Conservation (phyloP, 2,329 filamentous ascomycete species). For the Sordariomycetes sp. region DNA sequence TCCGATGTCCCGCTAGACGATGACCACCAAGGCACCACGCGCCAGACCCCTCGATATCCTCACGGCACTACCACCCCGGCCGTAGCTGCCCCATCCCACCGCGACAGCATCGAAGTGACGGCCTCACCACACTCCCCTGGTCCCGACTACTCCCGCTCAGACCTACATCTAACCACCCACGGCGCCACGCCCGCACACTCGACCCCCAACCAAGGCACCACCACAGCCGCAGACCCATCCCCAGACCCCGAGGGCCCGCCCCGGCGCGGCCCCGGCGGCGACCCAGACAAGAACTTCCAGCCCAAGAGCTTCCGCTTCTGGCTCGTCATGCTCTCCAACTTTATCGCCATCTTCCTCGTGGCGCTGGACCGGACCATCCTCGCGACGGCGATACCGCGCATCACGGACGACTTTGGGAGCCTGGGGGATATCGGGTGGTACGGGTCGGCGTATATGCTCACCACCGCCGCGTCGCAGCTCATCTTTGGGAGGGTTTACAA, state of each 20-base stretch:
- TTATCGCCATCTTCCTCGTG: constrained; percentile 41
- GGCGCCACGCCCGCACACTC: background rate
- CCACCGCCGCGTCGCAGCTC: constrained; percentile 38
- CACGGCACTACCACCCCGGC: background rate
- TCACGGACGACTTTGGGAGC: constrained; percentile 37
- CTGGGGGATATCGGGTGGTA: constrained; percentile 49
- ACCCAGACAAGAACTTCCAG: constrained; percentile 27
- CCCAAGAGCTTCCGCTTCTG: constrained; percentile 41
- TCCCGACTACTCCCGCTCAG: background rate
- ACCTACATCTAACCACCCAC: background rate
- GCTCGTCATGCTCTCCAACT: constrained; percentile 38
- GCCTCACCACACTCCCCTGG: background rate
- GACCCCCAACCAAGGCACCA: background rate
- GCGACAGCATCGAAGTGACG: background rate
- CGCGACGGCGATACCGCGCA: constrained; percentile 36
- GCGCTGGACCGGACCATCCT: constrained; percentile 42
- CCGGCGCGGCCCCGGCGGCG: background rate
- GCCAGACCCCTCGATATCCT: background rate
- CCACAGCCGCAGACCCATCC: background rate
- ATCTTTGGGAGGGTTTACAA: constrained; percentile 36
- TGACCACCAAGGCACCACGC: background rate
- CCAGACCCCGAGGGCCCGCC: background rate
- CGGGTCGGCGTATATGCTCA: constrained; percentile 44
- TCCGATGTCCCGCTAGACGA: background rate
- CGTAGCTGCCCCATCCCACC: background rate